A percentile compares a stretch with the other conserved stretches of the same genome.
These are phyloP conservation scores for Spatholobus suberectus DNA, from an alignment of 306 rosid genomes.

Conservation along the genomic window DNA sequence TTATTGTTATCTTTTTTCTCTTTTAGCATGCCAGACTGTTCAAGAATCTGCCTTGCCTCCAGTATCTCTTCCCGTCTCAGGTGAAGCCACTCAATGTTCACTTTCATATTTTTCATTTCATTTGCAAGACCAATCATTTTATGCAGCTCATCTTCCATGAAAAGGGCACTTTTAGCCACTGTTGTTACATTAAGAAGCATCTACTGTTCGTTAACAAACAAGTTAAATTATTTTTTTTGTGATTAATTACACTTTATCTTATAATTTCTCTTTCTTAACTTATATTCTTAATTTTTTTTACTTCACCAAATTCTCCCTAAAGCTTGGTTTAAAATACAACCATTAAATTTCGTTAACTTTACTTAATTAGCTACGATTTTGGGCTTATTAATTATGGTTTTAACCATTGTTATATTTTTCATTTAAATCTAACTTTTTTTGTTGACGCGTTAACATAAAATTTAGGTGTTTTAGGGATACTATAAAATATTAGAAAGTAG, in stretches of 20 bases:
- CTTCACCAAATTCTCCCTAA: not conserved
- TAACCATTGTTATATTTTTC: no score
- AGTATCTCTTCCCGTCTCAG: not conserved
- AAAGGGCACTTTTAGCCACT: no score
- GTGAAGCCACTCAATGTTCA: constrained; percentile 34
- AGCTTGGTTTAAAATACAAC: not conserved
- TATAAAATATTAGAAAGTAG: no score
- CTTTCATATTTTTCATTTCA: not conserved
- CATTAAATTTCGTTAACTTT: not conserved
- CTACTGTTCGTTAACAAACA: not conserved
- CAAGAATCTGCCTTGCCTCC: not conserved
- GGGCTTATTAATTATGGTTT: no score
- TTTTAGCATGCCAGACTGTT: not conserved
- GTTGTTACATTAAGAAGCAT: no score
- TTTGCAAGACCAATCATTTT: not conserved
- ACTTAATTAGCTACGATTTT: not conserved
- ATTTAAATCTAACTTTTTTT: no score
- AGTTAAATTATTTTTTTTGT: not conserved
- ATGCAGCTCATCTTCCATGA: not conserved
- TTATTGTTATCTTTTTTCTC: not conserved
- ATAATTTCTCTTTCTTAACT: not conserved
- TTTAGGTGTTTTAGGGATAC: no score
- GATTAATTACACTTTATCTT: not conserved
- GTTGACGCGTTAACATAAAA: no score
- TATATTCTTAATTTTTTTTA: not conserved